phyloP scores from a whole-genome alignment of 192 early-diverging fungal genomes.

The Coemansia umbellata region DNA sequence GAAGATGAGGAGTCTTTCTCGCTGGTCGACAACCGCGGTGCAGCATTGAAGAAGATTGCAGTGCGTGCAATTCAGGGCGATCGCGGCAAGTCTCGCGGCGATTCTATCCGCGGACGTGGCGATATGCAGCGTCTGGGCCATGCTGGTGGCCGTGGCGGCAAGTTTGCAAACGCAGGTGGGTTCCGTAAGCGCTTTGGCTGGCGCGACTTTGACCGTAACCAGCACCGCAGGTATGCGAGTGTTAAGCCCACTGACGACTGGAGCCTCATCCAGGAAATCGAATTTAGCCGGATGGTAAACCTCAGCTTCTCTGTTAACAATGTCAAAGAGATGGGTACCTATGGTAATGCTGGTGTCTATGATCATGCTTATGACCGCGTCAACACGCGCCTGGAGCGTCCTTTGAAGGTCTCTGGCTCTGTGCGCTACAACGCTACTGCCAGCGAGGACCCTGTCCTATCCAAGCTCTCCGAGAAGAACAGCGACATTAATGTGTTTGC shows the following conservation, averaged over 20 bases:
- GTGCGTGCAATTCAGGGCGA: slow-evolving; percentile 29
- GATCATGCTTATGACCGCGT: slow-evolving; percentile 86
- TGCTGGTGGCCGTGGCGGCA: slow-evolving; percentile 46
- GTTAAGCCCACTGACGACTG: slow-evolving; percentile 86
- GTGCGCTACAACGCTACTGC: slow-evolving; percentile 76
- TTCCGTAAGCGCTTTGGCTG: slow-evolving; percentile 36
- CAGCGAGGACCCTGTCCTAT: slow-evolving; percentile 83
- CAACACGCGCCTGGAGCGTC: slow-evolving; percentile 71
- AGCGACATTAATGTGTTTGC: slow-evolving; percentile 71
- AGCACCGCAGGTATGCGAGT: slow-evolving; percentile 78
- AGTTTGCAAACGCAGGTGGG: slow-evolving; percentile 29
- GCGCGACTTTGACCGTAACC: slow-evolving; percentile 54
- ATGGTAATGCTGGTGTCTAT: slow-evolving; percentile 72
- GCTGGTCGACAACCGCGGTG: slow-evolving; percentile 58
- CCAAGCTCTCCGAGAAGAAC: slow-evolving; percentile 46
- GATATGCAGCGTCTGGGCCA: slow-evolving; percentile 40
- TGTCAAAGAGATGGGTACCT: slow-evolving; percentile 76
- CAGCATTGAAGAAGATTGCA: slow-evolving; percentile 23
- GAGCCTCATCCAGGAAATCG: slow-evolving; percentile 91
- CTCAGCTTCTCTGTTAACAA: slow-evolving; percentile 74
- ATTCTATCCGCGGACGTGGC: slow-evolving; percentile 21
- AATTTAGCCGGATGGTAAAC: slow-evolving; percentile 82
- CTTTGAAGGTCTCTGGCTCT: slow-evolving; percentile 62
- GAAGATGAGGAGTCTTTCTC: slow-evolving; percentile 96
- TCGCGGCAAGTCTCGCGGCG: slow-evolving; percentile 41